Evolutionary conservation across 306 rosid genomes (phyloP).

Genomic region (Quercus suber): DNA sequence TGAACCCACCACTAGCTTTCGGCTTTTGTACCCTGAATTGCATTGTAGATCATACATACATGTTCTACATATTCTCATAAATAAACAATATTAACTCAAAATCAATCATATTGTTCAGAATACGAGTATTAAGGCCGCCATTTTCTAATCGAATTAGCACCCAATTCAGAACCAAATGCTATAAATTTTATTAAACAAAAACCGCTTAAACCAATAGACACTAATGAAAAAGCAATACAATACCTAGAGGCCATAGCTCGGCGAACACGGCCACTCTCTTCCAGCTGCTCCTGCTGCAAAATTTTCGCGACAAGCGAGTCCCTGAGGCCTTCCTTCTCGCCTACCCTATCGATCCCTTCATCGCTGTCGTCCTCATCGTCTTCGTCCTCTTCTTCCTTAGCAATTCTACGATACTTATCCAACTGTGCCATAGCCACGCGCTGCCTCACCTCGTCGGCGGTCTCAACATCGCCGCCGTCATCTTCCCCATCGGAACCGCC

Average conservation of each 20-base stretch:
- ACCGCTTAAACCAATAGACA: neutral
- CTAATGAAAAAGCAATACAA: neutral
- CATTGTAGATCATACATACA: neutral
- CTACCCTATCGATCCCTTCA: slow-evolving; percentile 11
- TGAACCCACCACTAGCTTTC: slow-evolving; percentile 51
- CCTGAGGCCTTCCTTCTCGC: slow-evolving; percentile 47
- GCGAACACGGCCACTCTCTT: slow-evolving; percentile 80
- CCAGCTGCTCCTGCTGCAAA: slow-evolving; percentile 72
- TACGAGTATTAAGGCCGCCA: neutral
- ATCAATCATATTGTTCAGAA: neutral
- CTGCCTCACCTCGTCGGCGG: slow-evolving; percentile 67
- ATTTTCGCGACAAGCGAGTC: slow-evolving; percentile 71
- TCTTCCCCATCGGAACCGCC: slow-evolving; percentile 21
- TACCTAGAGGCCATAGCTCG: slow-evolving; percentile 75
- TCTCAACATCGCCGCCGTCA: slow-evolving; percentile 34
- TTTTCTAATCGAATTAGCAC: neutral
- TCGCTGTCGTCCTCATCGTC: slow-evolving; percentile 35
- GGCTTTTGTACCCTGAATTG: slow-evolving; percentile 57
- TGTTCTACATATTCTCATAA: neutral
- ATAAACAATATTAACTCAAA: neutral
- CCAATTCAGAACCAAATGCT: neutral
- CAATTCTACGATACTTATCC: slow-evolving; percentile 36
- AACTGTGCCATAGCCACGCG: slow-evolving; percentile 52
- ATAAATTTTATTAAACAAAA: neutral
- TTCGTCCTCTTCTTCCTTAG: slow-evolving; percentile 49